A percentile compares a stretch with the other conserved stretches of the same genome.
phyloP scores from a whole-genome alignment of 345 rosid species.

The Lepidium didymum region DNA sequence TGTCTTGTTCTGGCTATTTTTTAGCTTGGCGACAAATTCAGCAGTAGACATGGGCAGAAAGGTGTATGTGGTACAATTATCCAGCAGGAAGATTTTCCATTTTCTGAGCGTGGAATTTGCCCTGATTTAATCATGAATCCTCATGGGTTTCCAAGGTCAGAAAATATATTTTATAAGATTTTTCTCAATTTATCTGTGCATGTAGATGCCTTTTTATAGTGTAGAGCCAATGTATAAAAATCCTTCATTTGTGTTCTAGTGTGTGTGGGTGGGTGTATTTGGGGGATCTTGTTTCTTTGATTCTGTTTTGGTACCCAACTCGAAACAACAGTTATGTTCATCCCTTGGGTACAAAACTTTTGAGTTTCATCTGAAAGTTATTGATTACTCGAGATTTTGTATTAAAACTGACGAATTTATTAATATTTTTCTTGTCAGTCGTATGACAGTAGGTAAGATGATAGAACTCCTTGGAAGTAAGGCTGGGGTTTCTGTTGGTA shows the following conservation, averaged over 20 bases:
- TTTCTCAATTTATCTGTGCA: background rate
- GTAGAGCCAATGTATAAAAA: background rate
- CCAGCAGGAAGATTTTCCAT: slow-evolving; percentile 95
- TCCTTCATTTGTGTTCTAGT: background rate
- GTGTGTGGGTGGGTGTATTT: background rate
- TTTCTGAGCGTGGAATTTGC: slow-evolving; percentile 94
- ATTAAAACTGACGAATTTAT: background rate
- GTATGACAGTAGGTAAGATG: slow-evolving; percentile 99
- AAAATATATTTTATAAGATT: background rate
- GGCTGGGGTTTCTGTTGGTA: slow-evolving; percentile 84
- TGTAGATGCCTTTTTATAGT: background rate
- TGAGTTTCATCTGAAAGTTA: background rate
- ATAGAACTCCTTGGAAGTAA: slow-evolving; percentile 95
- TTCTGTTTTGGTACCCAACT: background rate
- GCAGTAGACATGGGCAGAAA: slow-evolving; percentile 98
- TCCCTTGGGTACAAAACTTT: background rate
- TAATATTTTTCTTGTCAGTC: slow-evolving; percentile 42
- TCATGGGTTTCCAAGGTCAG: slow-evolving; percentile 94
- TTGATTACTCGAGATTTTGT: background rate
- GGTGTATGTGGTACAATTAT: slow-evolving; percentile 95
- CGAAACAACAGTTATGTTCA: background rate
- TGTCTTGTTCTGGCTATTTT: background rate
- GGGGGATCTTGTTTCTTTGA: background rate
- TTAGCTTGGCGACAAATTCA: slow-evolving; percentile 93
- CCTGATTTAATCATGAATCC: slow-evolving; percentile 98